phyloP scores from a whole-genome alignment of 1,284 basidiomycete species.

The Volvariella volvacea region DNA sequence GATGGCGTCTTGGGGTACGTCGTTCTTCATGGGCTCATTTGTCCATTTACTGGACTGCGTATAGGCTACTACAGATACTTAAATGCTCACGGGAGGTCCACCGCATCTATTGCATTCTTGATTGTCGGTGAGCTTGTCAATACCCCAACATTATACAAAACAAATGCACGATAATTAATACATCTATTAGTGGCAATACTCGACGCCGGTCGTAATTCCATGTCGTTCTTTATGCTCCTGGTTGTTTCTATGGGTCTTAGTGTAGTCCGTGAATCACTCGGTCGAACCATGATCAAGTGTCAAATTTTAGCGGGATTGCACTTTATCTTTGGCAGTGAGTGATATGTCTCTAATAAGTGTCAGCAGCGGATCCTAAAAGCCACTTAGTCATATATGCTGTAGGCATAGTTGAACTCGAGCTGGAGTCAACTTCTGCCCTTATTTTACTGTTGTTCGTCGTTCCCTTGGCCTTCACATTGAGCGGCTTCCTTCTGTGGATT shows the following conservation, averaged over 20 bases:
- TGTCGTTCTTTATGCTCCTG: constrained; percentile 93
- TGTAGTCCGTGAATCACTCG: constrained; percentile 78
- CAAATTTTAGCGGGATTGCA: constrained; percentile 76
- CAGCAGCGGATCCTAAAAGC: constrained; percentile 6
- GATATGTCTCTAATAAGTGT: constrained; percentile 6
- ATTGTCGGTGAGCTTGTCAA: constrained; percentile 64
- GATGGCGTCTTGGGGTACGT: constrained; percentile 77
- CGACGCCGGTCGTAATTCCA: constrained; percentile 89
- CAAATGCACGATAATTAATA: background rate
- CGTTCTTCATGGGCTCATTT: constrained; percentile 3
- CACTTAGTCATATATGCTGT: constrained; percentile 79
- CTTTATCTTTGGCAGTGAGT: constrained; percentile 88
- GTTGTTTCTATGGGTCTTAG: constrained; percentile 86
- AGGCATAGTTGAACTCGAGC: constrained; percentile 86
- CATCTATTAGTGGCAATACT: constrained; percentile 70
- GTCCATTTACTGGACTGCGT: constrained; percentile 4
- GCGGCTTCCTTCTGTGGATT: constrained; percentile 94
- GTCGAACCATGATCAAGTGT: constrained; percentile 73
- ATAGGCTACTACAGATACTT: constrained; percentile 83
- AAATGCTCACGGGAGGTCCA: constrained; percentile 79
- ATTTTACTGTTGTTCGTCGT: constrained; percentile 83
- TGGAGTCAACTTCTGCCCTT: constrained; percentile 82
- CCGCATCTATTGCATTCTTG: constrained; percentile 75
- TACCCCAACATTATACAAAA: background rate
- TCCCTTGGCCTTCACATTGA: constrained; percentile 90